Base-by-base conservation (phyloP, 306 rosid genomes). In the Psophocarpus tetragonolobus region DNA sequence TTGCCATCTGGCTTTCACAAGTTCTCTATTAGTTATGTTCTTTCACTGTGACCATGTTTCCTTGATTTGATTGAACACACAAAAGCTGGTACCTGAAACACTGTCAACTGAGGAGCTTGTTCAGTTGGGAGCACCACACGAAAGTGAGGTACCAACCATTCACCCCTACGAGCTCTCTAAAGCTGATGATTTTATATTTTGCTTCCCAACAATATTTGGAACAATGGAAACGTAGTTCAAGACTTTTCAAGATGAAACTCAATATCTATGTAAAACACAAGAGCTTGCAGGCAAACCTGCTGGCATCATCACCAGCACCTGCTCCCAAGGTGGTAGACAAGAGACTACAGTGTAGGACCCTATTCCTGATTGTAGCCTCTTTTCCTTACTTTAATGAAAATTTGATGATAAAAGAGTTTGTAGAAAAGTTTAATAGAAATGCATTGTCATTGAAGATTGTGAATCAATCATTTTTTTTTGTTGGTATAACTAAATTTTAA, bases 161-260 rank as follows among this genome's bases (percentile, higher is more conserved):
- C 79, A 83, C 87, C 1, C 88, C 91, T n/a, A 57, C 2, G 87
- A 91, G 50, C 94, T 91, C 42, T n/a, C 87, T 9, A 90, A 89
- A 3, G 94, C 85, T 27, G 97, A 91, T 65, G 94, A 94, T 12
- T 86, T 91, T 61, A 69, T 88, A 33, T 91, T 89, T 68, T 94
- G 97, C 72, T 91, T 91, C 77, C 97, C 97, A 24, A 88, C 97
- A 51, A 91, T 94, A 84, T 91, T 81, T 32, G 97, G 97, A 8
- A 89, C 88, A 92, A 91, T 91, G 94, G 84, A 94, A 32, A 47
- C 76, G 17, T 48, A 71, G 33, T 71, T 71, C 14, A 35, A 71
- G 33, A 32, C 76, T 2, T 71, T 71, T 14, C 76, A 50, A 14
- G 97, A 91, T n/a, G n/a, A n/a, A n/a, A n/a, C 41, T 88, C 94